Percentiles rank a stretch among this genome's conserved stretches.
Conservation (phyloP, 257 asterid genomes). For the Scutellaria barbata region DNA sequence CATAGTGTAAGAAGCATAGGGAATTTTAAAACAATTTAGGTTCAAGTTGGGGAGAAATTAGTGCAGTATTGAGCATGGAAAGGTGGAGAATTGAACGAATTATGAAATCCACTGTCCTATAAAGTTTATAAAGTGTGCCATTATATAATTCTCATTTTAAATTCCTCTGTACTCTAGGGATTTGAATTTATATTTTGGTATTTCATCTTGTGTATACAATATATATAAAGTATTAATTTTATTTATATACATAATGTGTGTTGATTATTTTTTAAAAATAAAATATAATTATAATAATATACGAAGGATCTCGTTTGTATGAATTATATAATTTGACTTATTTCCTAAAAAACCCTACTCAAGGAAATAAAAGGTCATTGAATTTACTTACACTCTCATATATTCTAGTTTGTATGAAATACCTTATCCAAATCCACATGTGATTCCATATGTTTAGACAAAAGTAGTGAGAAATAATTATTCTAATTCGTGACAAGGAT, state of each 20-base stretch:
- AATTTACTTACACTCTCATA: background rate
- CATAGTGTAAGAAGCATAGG: conserved; percentile 35
- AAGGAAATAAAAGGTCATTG: background rate
- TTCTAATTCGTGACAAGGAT: background rate
- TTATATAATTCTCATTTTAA: background rate
- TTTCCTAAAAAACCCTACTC: too few species aligned
- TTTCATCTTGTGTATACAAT: too few species aligned
- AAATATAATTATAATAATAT: too few species aligned
- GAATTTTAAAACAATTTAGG: conserved; percentile 26
- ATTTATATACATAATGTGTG: too few species aligned
- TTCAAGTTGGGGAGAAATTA: conserved; percentile 30
- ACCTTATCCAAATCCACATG: conserved; percentile 15
- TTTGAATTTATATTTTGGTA: too few species aligned
- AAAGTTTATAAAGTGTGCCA: background rate
- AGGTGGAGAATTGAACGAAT: conserved; percentile 39
- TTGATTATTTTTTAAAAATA: too few species aligned
- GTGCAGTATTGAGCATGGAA: conserved; percentile 32
- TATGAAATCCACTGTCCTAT: conserved; percentile 33
- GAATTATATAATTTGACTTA: too few species aligned
- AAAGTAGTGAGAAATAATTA: background rate
- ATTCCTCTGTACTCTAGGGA: too few species aligned
- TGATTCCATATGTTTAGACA: background rate
- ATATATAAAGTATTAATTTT: too few species aligned
- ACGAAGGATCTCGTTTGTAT: too few species aligned
- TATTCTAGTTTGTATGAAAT: background rate